Percentiles rank a stretch among this genome's conserved stretches.
Evolutionary conservation across 2,329 filamentous ascomycete species (phyloP).

Genomic region (Xylaria sp.): DNA sequence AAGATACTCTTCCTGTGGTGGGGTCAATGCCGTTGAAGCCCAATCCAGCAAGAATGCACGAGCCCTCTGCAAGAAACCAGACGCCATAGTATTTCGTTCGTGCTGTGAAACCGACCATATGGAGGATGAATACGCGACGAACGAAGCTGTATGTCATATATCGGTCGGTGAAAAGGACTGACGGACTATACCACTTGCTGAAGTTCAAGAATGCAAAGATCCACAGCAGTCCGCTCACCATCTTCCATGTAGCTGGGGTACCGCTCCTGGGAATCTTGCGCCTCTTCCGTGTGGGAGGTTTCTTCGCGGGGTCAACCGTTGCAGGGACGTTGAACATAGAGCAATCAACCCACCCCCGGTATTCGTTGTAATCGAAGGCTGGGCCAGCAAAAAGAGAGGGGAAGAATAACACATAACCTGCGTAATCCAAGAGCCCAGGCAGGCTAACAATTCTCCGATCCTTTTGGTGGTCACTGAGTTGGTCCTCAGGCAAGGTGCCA

Average conservation of each 20-base stretch:
- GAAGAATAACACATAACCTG: slow-evolving; percentile 95
- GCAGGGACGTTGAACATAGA: slow-evolving; percentile 91
- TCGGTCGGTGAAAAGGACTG: slow-evolving; percentile 70
- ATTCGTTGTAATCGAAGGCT: slow-evolving; percentile 94
- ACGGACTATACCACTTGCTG: slow-evolving; percentile 71
- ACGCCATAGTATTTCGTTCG: slow-evolving; percentile 97
- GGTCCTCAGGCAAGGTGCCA: slow-evolving; percentile 79
- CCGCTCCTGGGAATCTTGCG: slow-evolving; percentile 92
- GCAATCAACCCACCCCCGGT: slow-evolving; percentile 90
- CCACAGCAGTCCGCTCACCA: slow-evolving; percentile 78
- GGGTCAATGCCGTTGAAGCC: slow-evolving; percentile 95
- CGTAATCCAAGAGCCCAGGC: slow-evolving; percentile 81
- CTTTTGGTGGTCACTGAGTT: slow-evolving; percentile 88
- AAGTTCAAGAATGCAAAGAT: slow-evolving; percentile 81
- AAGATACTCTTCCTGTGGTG: slow-evolving; percentile 83
- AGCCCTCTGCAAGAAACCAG: slow-evolving; percentile 91
- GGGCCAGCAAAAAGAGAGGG: slow-evolving; percentile 89
- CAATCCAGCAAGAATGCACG: slow-evolving; percentile 91
- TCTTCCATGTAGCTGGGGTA: slow-evolving; percentile 83
- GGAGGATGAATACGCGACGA: slow-evolving; percentile 78
- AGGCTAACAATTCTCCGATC: slow-evolving; percentile 80
- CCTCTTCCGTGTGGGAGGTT: slow-evolving; percentile 86
- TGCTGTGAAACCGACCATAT: slow-evolving; percentile 84
- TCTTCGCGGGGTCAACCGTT: slow-evolving; percentile 84
- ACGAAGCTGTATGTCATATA: slow-evolving; percentile 76